A percentile compares a stretch with the other conserved stretches of the same genome.
Conservation (phyloP, 2,329 filamentous ascomycete genomes). For the Eutypa lata region DNA sequence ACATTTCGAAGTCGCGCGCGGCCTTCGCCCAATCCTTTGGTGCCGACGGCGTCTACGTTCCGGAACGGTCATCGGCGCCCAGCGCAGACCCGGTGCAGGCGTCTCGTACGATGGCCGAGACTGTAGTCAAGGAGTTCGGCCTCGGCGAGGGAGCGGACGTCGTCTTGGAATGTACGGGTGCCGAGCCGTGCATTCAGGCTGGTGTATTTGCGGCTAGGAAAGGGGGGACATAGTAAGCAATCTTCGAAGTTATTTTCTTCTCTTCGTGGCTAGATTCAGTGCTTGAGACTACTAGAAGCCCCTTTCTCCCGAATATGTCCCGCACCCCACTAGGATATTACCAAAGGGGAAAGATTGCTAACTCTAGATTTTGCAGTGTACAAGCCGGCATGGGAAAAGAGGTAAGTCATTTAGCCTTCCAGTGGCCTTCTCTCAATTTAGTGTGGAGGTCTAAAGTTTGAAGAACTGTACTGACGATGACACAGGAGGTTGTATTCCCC, state of each 20-base stretch:
- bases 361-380: too few species aligned
- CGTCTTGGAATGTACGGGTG: constrained; percentile 47
- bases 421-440: too few species aligned
- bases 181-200: constrained; percentile 43
- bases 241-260: too few species aligned
- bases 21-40: constrained; percentile 42
- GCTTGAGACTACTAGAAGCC: too few species aligned
- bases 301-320: too few species aligned
- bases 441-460: neutral
- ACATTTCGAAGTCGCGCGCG: constrained; percentile 39
- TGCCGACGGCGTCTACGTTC: constrained; percentile 41
- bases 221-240: constrained; percentile 47
- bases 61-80: constrained; percentile 25
- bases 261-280: too few species aligned
- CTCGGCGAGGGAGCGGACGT: constrained; percentile 46
- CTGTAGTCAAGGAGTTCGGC: constrained; percentile 34
- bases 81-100: constrained; percentile 33
- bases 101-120: constrained; percentile 33
- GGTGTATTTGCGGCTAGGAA: constrained; percentile 41
- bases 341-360: too few species aligned
- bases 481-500: constrained; percentile 45
- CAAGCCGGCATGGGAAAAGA: constrained; percentile 51
- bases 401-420: constrained; percentile 13
- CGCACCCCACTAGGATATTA: too few species aligned
- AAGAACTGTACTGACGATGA: neutral